Conservation (phyloP, 2,329 filamentous ascomycete genomes). For the Chlorencoelia australis region DNA sequence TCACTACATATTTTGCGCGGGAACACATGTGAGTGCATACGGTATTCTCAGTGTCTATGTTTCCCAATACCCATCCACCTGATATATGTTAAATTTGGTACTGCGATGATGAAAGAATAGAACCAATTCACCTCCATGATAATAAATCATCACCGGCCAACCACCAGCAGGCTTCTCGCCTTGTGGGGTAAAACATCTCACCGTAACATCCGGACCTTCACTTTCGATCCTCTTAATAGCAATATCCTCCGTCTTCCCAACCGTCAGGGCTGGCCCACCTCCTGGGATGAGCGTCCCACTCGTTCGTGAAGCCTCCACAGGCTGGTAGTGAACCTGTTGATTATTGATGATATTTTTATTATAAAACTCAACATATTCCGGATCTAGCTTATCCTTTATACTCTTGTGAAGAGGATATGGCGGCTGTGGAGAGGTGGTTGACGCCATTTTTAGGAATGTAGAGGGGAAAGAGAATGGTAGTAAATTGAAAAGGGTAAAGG, state of each 20-base stretch:
- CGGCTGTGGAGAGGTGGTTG: conserved; percentile 12
- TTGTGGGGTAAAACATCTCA: conserved; percentile 42
- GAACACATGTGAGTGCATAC: conserved; percentile 45
- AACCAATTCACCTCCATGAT: conserved; percentile 50
- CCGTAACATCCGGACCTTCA: conserved; percentile 36
- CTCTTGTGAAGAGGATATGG: conserved; percentile 22
- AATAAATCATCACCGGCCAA: conserved; percentile 47
- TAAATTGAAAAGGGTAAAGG: too few relatives aligned
- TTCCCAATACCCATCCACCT: conserved; percentile 49
- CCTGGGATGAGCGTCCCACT: conserved; percentile 43
- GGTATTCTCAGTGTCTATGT: conserved; percentile 52
- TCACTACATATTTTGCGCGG: conserved; percentile 40
- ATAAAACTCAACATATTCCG: conserved; percentile 20
- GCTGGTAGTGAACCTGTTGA: conserved; percentile 42
- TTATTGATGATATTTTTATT: conserved; percentile 19
- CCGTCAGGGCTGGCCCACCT: conserved; percentile 37
- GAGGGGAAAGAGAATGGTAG: not conserved
- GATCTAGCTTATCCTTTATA: conserved; percentile 18
- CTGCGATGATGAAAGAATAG: too few relatives aligned
- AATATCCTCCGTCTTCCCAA: conserved; percentile 25
- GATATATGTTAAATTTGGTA: conserved; percentile 50
- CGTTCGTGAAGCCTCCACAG: conserved; percentile 39
- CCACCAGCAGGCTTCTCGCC: conserved; percentile 34
- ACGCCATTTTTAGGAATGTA: not conserved
- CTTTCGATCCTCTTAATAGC: conserved; percentile 27